A percentile compares a stretch with the other conserved stretches of the same genome.
Conservation (phyloP, 495 filamentous ascomycete species). For the Aspergillus affinis region DNA sequence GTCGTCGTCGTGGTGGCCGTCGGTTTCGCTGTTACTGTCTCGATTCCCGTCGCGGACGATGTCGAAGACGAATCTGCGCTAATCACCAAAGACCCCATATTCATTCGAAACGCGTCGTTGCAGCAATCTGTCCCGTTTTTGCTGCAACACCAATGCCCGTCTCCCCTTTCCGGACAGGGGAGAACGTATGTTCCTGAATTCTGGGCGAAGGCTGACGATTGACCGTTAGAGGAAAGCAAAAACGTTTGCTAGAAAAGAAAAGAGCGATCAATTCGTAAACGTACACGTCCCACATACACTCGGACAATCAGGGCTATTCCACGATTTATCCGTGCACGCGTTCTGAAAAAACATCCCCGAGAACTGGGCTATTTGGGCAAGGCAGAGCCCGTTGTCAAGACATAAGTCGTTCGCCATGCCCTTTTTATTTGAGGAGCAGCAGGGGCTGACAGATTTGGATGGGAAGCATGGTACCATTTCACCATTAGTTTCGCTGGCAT, state of each 20-base stretch:
- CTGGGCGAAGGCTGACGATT: background rate
- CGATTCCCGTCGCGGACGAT: background rate
- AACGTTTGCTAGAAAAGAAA: too few relatives aligned
- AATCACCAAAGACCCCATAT: background rate
- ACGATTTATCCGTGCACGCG: background rate
- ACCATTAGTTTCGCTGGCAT: background rate
- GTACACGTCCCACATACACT: background rate
- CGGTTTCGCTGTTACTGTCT: background rate
- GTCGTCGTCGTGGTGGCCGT: background rate
- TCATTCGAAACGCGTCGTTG: background rate
- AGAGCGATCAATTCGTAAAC: background rate
- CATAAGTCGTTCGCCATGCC: background rate
- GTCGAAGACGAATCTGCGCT: background rate
- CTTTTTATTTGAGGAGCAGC: background rate
- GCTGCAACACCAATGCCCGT: conserved; percentile 4
- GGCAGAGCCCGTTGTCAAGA: conserved; percentile 2
- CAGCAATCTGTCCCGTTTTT: background rate
- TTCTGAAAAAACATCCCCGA: background rate
- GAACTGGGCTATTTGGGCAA: background rate
- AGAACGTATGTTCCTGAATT: background rate
- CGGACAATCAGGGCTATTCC: background rate
- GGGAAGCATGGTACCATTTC: background rate
- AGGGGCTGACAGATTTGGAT: background rate
- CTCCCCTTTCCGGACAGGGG: background rate
- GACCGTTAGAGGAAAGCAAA: too few relatives aligned